Evolutionary conservation across 225 moss, liverwort and hornwort genomes (phyloP), one percentile per base, ranked within the genome.

Genomic region (Rhytidiadelphus loreus): DNA sequence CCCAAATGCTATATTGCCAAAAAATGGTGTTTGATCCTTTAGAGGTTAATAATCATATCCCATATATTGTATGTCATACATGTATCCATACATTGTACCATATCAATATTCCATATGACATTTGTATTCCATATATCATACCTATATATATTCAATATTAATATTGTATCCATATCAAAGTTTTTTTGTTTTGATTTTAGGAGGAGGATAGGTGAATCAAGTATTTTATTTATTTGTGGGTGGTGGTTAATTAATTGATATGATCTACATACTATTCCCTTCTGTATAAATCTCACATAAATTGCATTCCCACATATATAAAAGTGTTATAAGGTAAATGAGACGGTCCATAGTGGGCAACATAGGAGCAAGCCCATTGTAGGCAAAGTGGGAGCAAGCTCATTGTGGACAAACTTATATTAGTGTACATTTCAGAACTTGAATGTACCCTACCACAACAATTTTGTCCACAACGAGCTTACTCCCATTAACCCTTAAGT

Each of bases 121-220:
- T 68, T 0, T 2, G 1, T n/a, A 12, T 68, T n/a, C 0, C 5
- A 1, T 11, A 37, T n/a, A 7, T 7, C 12, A 11, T n/a, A 22
- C 6, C 6, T 35, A 20, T 6, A 35, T 65, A 32, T 65, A 37
- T 65, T 20, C 0, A 5, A 35, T 17, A 37, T n/a, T n/a, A n/a
- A n/a, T 20, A 37, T 65, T 35, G 3, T 65, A 19, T 1, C 3
- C 6, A 2, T 10, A 65, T 37, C 2, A 68, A n/a, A n/a, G 21
- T 12, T 12, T 22, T n/a, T n/a, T 20, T 11, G 11, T 2, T 37
- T 11, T 12, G 0, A 2, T 21, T n/a, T 12, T 20, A 6, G 11
- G 0, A 1, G 0, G 2, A 22, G 0, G 22, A 2, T 20, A 10
- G 9, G 1, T 2, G 2, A 66, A n/a, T 22, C 0, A n/a, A 2